Base-by-base conservation (phyloP, 768 basidiomycete species). In the Exsudoporus frostii region DNA sequence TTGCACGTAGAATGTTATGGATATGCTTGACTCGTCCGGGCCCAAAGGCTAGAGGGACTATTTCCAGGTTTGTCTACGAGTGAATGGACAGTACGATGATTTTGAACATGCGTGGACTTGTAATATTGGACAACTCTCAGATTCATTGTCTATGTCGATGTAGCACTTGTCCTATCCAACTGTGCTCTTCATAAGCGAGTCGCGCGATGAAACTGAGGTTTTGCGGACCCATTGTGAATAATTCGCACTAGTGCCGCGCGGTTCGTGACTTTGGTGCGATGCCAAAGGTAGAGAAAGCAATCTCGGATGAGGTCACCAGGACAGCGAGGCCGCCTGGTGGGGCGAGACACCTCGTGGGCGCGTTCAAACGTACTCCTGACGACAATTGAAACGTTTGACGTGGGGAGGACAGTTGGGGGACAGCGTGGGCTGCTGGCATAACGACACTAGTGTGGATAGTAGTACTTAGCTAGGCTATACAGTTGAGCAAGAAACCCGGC, bases 1-100 rank as follows among this genome's bases (percentile, higher is more conserved):
- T 49, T 74, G 27, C 60, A 67, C 25, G 64, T 70, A 5, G 71
- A 72, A 43, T 58, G 66, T 11, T 74, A 74, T 41, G 73, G 72
- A 7, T 73, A 71, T 36, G 67, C 64, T 13, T 70, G 38, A 58
- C 7, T 39, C 15, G 14, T 15, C 25, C 11, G 22, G 9, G 13
- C 14, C 13, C 5, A 17, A 14, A 41, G n/a, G 24, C n/a, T 13
- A 15, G 25, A 30, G 14, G 25, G 24, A 15, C 17, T 22, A 20
- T 50, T n/a, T 22, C 42, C 10, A 13, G 20, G n/a, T 5, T 24
- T 25, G 14, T 17, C n/a, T 19, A 4, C 13, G n/a, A 44, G 22
- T 36, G 17, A 25, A 25, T 24, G 10, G 27, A 22, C 13, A 24
- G 22, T 17, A 19, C 5, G 19, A 30, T 13, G 13, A 25, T n/a